Evolutionary conservation across 108 stramenopile species (phyloP).

Genomic region (Cyclotella choctawhatcheeana): DNA sequence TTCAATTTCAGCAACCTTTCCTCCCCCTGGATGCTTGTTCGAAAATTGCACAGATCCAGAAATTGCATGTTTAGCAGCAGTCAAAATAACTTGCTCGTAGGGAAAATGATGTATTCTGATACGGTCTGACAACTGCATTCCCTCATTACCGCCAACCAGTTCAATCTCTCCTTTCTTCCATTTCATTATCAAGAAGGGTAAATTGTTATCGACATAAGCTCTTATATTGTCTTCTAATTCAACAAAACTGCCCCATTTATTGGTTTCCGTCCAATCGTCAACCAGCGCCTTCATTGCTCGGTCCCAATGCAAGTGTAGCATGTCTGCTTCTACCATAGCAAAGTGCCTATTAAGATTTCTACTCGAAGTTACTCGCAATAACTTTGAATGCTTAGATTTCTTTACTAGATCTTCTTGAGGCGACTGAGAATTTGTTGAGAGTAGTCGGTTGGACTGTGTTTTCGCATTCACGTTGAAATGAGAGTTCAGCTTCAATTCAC

Average conservation of each 20-base stretch:
- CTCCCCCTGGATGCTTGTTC: not conserved
- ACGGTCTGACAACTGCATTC: not conserved
- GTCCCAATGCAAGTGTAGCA: constrained; percentile 17
- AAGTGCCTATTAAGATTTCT: constrained; percentile 27
- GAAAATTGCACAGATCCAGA: not conserved
- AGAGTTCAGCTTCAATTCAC: too few relatives aligned
- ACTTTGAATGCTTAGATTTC: constrained; percentile 33
- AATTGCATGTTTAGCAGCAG: constrained; percentile 8
- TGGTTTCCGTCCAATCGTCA: constrained; percentile 9
- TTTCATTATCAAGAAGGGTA: constrained; percentile 5
- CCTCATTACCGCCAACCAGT: too few relatives aligned
- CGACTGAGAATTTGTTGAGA: too few relatives aligned
- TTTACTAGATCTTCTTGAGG: too few relatives aligned
- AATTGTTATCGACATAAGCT: constrained; percentile 21
- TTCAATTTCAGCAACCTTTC: not conserved
- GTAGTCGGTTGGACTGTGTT: not conserved
- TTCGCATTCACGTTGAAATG: too few relatives aligned
- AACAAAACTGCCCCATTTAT: constrained; percentile 14
- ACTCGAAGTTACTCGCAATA: constrained; percentile 26
- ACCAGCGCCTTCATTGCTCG: constrained; percentile 7
- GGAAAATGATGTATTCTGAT: constrained; percentile 2
- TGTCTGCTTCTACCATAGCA: constrained; percentile 30
- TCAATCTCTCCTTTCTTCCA: not conserved
- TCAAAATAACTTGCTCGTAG: not conserved
- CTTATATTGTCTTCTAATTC: constrained; percentile 21